These are phyloP conservation scores for Cairneyella variabilis DNA, from an alignment of 495 filamentous ascomycete genomes.

Conservation along the genomic window DNA sequence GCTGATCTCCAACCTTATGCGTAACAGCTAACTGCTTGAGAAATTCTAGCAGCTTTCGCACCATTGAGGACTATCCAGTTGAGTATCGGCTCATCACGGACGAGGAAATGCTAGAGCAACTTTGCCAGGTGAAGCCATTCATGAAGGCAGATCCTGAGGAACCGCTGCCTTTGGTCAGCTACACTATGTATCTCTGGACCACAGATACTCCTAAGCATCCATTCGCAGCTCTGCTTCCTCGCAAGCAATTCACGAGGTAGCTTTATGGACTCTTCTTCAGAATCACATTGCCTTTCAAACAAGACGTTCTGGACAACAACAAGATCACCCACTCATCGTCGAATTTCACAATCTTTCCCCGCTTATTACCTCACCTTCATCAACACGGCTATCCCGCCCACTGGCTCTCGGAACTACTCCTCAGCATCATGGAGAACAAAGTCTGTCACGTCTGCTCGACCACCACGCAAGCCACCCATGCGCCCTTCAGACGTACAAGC, in stretches of 20 bases:
- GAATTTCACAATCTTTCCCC: background rate
- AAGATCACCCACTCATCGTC: background rate
- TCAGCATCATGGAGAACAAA: background rate
- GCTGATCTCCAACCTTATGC: background rate
- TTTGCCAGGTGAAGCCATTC: background rate
- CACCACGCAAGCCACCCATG: background rate
- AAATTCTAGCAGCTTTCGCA: background rate
- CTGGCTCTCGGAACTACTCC: constrained; percentile 2
- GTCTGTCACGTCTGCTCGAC: background rate
- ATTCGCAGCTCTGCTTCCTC: background rate
- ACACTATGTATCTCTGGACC: background rate
- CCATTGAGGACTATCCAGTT: background rate
- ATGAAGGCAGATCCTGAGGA: background rate
- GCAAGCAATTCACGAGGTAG: constrained; percentile 1
- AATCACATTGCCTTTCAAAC: background rate
- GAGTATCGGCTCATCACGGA: background rate
- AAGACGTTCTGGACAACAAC: background rate
- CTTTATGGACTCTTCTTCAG: constrained; percentile 3
- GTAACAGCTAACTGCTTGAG: background rate
- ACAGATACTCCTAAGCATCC: background rate
- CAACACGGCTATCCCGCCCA: background rate
- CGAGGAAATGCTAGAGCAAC: background rate
- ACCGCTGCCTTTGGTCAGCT: background rate
- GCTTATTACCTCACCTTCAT: background rate
- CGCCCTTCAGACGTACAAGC: background rate